Conservation (phyloP, 2,329 filamentous ascomycete genomes). For the Aspergillus carbonarius region DNA sequence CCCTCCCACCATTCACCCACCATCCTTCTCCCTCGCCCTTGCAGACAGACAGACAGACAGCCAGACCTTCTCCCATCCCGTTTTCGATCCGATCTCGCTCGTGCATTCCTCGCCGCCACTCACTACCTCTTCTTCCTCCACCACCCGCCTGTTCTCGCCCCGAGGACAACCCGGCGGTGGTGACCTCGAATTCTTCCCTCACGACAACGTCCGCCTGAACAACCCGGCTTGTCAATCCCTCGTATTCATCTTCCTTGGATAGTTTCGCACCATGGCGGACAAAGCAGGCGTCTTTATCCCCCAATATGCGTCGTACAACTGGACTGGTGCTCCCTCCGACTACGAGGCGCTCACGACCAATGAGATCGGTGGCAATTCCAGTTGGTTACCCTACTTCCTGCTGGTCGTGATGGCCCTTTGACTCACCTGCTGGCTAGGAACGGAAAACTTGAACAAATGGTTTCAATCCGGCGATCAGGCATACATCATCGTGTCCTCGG, state of each 20-base stretch:
- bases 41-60: not conserved
- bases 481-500: constrained; percentile 84
- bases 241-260: not conserved
- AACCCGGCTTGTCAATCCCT: not conserved
- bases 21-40: not conserved
- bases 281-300: constrained; percentile 35
- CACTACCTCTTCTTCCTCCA: not conserved
- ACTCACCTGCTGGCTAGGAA: constrained; percentile 52
- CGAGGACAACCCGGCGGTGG: constrained; percentile 5
- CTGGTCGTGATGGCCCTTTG: not conserved
- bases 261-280: constrained; percentile 29
- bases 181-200: not conserved
- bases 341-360: constrained; percentile 51
- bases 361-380: constrained; percentile 71
- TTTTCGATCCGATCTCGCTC: not conserved
- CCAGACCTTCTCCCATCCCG: not conserved
- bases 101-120: not conserved
- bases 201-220: not conserved
- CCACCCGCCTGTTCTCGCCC: constrained; percentile 6
- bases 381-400: constrained; percentile 53
- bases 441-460: constrained; percentile 93
- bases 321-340: constrained; percentile 47
- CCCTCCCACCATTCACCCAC: not conserved
- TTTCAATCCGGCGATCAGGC: constrained; percentile 88
- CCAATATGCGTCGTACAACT: constrained; percentile 51